Conservation (phyloP, 2,329 filamentous ascomycete genomes). For the Blumeriella jaapii region DNA sequence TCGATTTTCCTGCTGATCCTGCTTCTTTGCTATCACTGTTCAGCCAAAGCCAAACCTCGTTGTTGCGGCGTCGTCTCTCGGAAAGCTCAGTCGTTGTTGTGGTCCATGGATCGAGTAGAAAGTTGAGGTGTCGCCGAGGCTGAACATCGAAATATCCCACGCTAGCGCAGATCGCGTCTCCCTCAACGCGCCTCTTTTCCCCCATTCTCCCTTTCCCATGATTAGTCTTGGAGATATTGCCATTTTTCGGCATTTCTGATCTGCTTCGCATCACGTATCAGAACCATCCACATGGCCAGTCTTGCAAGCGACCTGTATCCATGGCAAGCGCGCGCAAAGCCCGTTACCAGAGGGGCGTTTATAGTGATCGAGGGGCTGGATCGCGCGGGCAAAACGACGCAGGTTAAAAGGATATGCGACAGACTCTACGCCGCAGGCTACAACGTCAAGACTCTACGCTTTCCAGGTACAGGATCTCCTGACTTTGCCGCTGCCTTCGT, state of each 20-base stretch:
- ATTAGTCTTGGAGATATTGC: background rate
- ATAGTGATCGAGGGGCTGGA: slow-evolving; percentile 65
- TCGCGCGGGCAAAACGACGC: slow-evolving; percentile 61
- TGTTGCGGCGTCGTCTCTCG: background rate
- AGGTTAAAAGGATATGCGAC: slow-evolving; percentile 47
- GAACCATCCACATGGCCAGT: slow-evolving; percentile 9
- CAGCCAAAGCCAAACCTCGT: no score
- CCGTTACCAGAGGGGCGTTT: slow-evolving; percentile 41
- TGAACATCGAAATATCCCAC: slow-evolving; percentile 1
- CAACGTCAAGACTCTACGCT: slow-evolving; percentile 47
- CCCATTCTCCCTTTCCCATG: background rate
- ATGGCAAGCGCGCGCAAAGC: slow-evolving; percentile 20
- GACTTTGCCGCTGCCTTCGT: background rate
- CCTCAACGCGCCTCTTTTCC: background rate
- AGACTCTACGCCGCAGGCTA: slow-evolving; percentile 39
- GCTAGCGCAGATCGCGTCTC: slow-evolving; percentile 4
- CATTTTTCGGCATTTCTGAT: no score
- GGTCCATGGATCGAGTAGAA: background rate
- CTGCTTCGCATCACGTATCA: background rate
- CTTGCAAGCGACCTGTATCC: slow-evolving; percentile 10
- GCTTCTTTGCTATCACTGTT: no score
- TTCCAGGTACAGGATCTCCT: slow-evolving; percentile 42
- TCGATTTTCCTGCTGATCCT: no score
- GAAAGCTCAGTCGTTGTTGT: background rate
- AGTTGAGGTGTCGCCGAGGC: slow-evolving; percentile 6